Conservation (phyloP, 352 stramenopile species). For the Phytophthora fragariae region DNA sequence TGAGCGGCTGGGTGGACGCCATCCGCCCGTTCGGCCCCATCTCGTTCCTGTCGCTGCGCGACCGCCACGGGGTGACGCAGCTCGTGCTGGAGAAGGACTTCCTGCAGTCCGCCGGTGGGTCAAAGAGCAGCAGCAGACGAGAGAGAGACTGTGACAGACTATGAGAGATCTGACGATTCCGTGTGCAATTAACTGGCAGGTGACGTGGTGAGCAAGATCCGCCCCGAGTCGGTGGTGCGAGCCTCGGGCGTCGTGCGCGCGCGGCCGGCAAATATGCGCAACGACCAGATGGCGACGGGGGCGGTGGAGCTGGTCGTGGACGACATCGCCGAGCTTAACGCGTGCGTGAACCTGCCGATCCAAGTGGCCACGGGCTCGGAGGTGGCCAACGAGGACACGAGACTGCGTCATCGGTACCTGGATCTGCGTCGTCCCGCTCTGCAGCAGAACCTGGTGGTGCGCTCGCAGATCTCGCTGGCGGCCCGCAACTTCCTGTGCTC, state of each 20-base stretch:
- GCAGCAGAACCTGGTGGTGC: constrained; percentile 84
- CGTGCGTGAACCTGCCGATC: constrained; percentile 61
- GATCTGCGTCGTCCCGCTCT: constrained; percentile 78
- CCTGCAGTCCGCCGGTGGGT: constrained; percentile 45
- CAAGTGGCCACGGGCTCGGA: constrained; percentile 66
- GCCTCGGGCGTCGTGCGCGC: constrained; percentile 66
- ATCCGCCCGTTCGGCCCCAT: constrained; percentile 80
- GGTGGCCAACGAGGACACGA: constrained; percentile 75
- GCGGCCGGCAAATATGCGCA: constrained; percentile 71
- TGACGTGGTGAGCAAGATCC: constrained; percentile 59
- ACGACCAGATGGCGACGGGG: constrained; percentile 76
- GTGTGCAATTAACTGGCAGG: constrained; percentile 17
- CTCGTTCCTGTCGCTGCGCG: constrained; percentile 84
- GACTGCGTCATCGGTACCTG: constrained; percentile 81
- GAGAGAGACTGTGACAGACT: background rate
- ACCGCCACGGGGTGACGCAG: constrained; percentile 83
- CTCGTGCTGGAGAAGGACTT: constrained; percentile 78
- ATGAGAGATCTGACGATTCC: background rate
- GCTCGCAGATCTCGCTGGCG: constrained; percentile 74
- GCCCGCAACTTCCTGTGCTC: constrained; percentile 75
- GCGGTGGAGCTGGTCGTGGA: constrained; percentile 80
- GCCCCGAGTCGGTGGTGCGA: constrained; percentile 78
- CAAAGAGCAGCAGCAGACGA: too few relatives aligned
- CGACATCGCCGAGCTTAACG: constrained; percentile 66
- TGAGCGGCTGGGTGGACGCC: constrained; percentile 86